A percentile compares a stretch with the other conserved stretches of the same genome.
These are phyloP conservation scores for Haemoproteus tartakovskyi DNA, from an alignment of 169 alveolate genomes.

Conservation along the genomic window DNA sequence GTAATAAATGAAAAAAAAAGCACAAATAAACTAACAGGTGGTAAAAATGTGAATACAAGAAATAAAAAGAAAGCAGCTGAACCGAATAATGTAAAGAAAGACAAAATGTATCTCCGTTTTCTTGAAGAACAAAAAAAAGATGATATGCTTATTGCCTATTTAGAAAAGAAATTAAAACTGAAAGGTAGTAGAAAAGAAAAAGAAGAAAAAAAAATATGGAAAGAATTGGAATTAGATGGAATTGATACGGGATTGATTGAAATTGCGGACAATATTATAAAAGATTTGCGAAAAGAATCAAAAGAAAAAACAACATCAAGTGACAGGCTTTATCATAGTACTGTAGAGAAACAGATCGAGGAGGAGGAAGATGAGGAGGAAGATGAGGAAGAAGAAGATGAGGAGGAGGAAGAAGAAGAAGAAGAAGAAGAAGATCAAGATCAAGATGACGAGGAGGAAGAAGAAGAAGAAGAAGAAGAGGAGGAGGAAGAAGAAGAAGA, in stretches of 20 bases:
- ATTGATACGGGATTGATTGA: slow-evolving; percentile 46
- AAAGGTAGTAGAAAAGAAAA: slow-evolving; percentile 11
- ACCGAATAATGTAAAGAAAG: slow-evolving; percentile 10
- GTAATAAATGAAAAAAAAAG: slow-evolving; percentile 45
- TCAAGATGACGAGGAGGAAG: neutral
- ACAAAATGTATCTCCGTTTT: no score
- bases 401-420: slow-evolving; percentile 10
- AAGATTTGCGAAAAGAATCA: slow-evolving; percentile 11
- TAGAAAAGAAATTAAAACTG: slow-evolving; percentile 52
- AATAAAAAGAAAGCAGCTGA: neutral
- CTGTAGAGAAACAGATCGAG: neutral
- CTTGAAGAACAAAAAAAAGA: slow-evolving; percentile 64
- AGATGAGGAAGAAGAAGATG: no score
- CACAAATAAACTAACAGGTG: slow-evolving; percentile 51
- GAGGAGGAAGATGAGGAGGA: slow-evolving; percentile 5
- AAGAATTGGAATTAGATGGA: slow-evolving; percentile 59
- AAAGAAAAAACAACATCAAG: neutral
- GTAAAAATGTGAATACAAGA: slow-evolving; percentile 44
- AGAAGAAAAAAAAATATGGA: slow-evolving; percentile 53
- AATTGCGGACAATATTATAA: slow-evolving; percentile 39
- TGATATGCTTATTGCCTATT: slow-evolving; percentile 63
- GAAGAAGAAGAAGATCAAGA: neutral
- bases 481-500: neutral
- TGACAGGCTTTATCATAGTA: no score
- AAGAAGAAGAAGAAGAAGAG: slow-evolving; percentile 16